These are phyloP conservation scores for Suillus plorans DNA, from an alignment of 768 basidiomycete species.

Conservation along the genomic window DNA sequence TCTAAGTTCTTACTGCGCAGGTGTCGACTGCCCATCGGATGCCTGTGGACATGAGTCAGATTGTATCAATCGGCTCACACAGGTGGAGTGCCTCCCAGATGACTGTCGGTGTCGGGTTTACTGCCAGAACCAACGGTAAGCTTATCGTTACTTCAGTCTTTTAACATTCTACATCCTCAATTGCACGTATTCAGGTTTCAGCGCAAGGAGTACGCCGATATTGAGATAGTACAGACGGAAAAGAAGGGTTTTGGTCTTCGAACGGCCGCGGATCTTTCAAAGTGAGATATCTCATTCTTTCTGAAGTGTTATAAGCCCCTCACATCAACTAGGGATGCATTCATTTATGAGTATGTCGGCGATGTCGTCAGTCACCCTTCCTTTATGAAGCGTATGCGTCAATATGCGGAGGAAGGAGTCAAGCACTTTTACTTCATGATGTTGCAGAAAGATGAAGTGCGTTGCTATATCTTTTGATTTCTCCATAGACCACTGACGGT, in stretches of 20 bases:
- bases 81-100: constrained; percentile 90
- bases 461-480: constrained; percentile 21
- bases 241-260: constrained; percentile 95
- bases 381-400: constrained; percentile 92
- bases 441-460: constrained; percentile 95
- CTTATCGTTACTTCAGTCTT: background rate
- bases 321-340: constrained; percentile 61
- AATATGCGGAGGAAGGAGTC: constrained; percentile 91
- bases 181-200: constrained; percentile 65
- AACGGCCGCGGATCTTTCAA: constrained; percentile 63
- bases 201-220: constrained; percentile 76
- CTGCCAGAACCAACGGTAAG: constrained; percentile 93
- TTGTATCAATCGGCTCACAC: constrained; percentile 96
- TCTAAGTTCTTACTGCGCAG: constrained; percentile 42
- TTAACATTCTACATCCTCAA: constrained; percentile 5
- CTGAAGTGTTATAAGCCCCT: constrained; percentile 8
- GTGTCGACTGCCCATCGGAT: constrained; percentile 52
- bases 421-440: constrained; percentile 99
- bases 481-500: background rate
- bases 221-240: constrained; percentile 91
- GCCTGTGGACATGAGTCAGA: constrained; percentile 89
- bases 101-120: constrained; percentile 82
- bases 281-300: constrained; percentile 40
- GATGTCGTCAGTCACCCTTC: constrained; percentile 88
- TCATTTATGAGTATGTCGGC: constrained; percentile 98